phyloP scores from a whole-genome alignment of 148 eudicot species.

The Cornus controversa region DNA sequence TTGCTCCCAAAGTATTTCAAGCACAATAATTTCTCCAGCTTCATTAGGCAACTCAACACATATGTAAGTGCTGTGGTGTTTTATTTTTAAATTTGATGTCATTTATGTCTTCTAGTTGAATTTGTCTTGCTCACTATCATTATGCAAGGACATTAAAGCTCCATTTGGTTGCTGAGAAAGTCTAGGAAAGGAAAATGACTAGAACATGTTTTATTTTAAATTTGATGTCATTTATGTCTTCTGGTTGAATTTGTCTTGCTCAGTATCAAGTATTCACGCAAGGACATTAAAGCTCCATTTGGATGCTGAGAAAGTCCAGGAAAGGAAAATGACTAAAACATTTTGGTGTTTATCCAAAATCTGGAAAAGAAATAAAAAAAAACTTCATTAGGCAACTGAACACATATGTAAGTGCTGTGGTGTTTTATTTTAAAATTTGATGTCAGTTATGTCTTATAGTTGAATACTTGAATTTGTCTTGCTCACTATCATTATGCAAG shows the following conservation, averaged over 20 bases:
- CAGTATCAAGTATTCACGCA: neutral
- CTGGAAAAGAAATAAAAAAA: neutral
- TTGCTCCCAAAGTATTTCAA: constrained; percentile 57
- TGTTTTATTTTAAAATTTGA: too few relatives aligned
- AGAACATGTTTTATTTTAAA: neutral
- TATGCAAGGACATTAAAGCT: neutral
- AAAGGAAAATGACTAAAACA: too few relatives aligned
- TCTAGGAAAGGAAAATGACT: neutral
- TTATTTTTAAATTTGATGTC: neutral
- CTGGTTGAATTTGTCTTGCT: neutral
- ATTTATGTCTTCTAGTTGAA: neutral
- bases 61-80: too few relatives aligned
- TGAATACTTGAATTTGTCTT: too few relatives aligned
- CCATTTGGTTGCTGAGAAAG: neutral
- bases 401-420: too few relatives aligned
- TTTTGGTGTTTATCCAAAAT: neutral
- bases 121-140: neutral
- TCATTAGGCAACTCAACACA: constrained; percentile 56
- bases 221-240: neutral
- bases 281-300: neutral
- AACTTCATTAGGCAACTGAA: too few relatives aligned
- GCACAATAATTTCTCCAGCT: constrained; percentile 58
- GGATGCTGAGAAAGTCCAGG: neutral
- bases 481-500: neutral
- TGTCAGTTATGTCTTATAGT: too few relatives aligned